Percentiles rank a stretch among this genome's conserved stretches.
phyloP scores from a whole-genome alignment of 768 basidiomycete species.

The Calocybe cyanea region DNA sequence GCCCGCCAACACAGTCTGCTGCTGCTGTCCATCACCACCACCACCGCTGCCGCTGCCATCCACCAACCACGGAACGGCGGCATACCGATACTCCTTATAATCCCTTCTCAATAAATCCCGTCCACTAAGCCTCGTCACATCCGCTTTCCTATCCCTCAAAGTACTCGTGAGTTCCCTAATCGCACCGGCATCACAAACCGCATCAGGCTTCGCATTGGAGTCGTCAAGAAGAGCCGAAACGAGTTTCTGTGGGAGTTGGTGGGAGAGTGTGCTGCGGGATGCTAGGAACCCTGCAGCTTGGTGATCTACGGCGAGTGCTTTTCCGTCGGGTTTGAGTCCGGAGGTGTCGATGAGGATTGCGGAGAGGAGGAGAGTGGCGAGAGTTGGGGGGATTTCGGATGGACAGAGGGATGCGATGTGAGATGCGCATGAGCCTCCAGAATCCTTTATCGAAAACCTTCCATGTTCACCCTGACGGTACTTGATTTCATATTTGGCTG shows the following conservation, averaged over 20 bases:
- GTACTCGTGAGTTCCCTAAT: slow-evolving; percentile 46
- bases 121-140: slow-evolving; percentile 62
- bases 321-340: slow-evolving; percentile 74
- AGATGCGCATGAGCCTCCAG: slow-evolving; percentile 67
- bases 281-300: slow-evolving; percentile 63
- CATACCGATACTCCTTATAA: slow-evolving; percentile 81
- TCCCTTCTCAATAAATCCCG: slow-evolving; percentile 88
- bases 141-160: slow-evolving; percentile 57
- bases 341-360: slow-evolving; percentile 86
- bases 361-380: slow-evolving; percentile 76
- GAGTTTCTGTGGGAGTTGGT: slow-evolving; percentile 21
- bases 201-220: slow-evolving; percentile 17
- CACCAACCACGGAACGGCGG: slow-evolving; percentile 27
- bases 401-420: slow-evolving; percentile 38
- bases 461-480: no score
- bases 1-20: slow-evolving; percentile 61
- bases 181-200: slow-evolving; percentile 33
- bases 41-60: slow-evolving; percentile 40
- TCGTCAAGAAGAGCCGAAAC: slow-evolving; percentile 9
- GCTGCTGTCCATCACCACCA: slow-evolving; percentile 39
- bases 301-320: slow-evolving; percentile 64
- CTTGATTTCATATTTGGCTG: no score
- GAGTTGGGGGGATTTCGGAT: slow-evolving; percentile 46
- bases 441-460: no score
- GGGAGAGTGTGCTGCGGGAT: slow-evolving; percentile 46